A percentile compares a stretch with the other conserved stretches of the same genome.
These are phyloP conservation scores for Xylaria sp. DNA, from an alignment of 2,329 filamentous ascomycete genomes.

Conservation along the genomic window DNA sequence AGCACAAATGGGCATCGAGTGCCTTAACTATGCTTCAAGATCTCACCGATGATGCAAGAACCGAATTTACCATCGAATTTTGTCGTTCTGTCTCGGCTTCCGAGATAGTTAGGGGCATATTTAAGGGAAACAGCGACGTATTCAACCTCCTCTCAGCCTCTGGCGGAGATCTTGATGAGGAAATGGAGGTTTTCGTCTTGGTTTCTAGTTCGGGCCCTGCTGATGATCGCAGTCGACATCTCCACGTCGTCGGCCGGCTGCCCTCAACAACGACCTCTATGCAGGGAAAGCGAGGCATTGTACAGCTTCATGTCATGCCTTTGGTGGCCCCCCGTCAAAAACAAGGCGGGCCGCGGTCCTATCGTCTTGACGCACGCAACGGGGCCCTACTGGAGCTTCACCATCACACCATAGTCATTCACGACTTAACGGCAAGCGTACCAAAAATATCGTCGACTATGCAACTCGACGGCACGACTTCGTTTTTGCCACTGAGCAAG, in stretches of 20 bases:
- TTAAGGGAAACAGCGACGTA: conserved; percentile 65
- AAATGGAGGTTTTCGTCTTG: conserved; percentile 66
- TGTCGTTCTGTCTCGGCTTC: conserved; percentile 58
- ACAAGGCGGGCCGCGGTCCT: conserved; percentile 48
- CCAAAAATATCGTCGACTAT: conserved; percentile 70
- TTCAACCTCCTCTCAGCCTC: conserved; percentile 63
- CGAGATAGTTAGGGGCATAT: conserved; percentile 65
- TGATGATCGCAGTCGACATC: conserved; percentile 43
- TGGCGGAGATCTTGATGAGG: conserved; percentile 56
- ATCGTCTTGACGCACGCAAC: conserved; percentile 70
- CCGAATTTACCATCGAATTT: conserved; percentile 60
- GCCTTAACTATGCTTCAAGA: conserved; percentile 58
- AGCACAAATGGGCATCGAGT: conserved; percentile 60
- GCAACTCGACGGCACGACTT: conserved; percentile 63
- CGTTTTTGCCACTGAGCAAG: conserved; percentile 74
- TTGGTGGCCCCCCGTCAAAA: conserved; percentile 32
- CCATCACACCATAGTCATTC: conserved; percentile 66
- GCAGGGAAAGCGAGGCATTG: conserved; percentile 38
- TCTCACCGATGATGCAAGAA: conserved; percentile 49
- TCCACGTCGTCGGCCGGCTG: conserved; percentile 47
- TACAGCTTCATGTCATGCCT: conserved; percentile 47
- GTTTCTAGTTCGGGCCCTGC: conserved; percentile 55
- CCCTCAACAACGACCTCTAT: conserved; percentile 38
- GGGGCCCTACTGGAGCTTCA: conserved; percentile 72
- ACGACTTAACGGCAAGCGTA: conserved; percentile 71